Conservation (phyloP, 116 monocot species). For the Phalaenopsis hybrid region DNA sequence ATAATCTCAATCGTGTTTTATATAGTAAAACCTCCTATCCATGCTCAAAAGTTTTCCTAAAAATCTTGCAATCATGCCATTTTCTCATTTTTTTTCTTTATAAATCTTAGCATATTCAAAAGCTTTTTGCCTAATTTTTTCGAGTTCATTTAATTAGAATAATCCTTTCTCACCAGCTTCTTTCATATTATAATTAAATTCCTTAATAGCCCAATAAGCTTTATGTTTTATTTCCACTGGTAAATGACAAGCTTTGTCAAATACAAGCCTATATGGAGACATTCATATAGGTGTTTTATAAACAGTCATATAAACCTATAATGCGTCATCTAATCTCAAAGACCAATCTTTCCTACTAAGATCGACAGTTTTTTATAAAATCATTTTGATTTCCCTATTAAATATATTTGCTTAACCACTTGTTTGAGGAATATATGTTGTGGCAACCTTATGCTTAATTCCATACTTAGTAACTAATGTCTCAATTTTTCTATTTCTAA, state of each 20-base stretch:
- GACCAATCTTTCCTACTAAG: background rate
- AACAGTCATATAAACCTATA: background rate
- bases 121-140: background rate
- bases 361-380: background rate
- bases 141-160: background rate
- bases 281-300: background rate
- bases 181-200: background rate
- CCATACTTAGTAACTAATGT: background rate
- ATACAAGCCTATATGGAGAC: background rate
- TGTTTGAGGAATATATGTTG: background rate
- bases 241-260: background rate
- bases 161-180: background rate
- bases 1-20: background rate
- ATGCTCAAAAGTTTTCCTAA: background rate
- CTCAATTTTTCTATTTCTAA: background rate
- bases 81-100: background rate
- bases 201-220: background rate
- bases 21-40: background rate
- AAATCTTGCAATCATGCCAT: background rate
- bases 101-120: background rate
- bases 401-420: background rate
- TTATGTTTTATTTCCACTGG: background rate
- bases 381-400: background rate
- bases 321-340: background rate
- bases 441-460: background rate